Base-by-base conservation (phyloP, 805 yeast species). In the Cyberlindnera mycetangii region DNA sequence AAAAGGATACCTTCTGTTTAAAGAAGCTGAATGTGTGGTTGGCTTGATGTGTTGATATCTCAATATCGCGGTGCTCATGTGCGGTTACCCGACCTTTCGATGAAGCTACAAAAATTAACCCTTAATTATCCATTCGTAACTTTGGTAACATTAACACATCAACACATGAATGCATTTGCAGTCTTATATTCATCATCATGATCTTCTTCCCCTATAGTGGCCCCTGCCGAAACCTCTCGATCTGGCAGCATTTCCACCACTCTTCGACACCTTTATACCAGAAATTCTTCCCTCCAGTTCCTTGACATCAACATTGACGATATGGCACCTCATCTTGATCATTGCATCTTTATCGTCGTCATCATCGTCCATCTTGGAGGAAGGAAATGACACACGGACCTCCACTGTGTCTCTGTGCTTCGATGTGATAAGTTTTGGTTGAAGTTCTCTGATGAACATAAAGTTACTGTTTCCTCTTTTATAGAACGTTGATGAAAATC, bases 401-500 rank as follows among this genome's bases (percentile, higher is more conserved):
- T 73, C 78, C 2, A 72, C 75, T 6, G 56, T 56, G 17, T 60
- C 63, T 34, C 63, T 58, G 18, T 62, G 52, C 41, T 70, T 70
- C 17, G 67, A 68, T 12, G 72, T 64, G 16, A 71, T 67, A 53
- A 72, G 62, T 47, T 73, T 73, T 27, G 74, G 67, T 47, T 73
- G 78, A 22, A 74, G 55, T 49, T 74, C 78, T 45, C 78, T 60
- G 3, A 73, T 76, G 60, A 73, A 74, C 77, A 74, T 73, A 49
- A 74, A 74, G 50, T 71, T 70, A 45, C 72, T 73, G n/a, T 63
- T 63, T 4, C 76, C 76, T 37, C 78, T 55, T 37, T 69, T 64
- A 53, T 74, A 74, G 53, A 74, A 73, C 5, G 78, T 74, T 1
- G 78, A 73, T 2, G 76, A 64, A 40, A 72, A 74, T 0, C 78